Evolutionary conservation across 2,329 filamentous ascomycete species (phyloP).

Genomic region (Beauveria caledonica): DNA sequence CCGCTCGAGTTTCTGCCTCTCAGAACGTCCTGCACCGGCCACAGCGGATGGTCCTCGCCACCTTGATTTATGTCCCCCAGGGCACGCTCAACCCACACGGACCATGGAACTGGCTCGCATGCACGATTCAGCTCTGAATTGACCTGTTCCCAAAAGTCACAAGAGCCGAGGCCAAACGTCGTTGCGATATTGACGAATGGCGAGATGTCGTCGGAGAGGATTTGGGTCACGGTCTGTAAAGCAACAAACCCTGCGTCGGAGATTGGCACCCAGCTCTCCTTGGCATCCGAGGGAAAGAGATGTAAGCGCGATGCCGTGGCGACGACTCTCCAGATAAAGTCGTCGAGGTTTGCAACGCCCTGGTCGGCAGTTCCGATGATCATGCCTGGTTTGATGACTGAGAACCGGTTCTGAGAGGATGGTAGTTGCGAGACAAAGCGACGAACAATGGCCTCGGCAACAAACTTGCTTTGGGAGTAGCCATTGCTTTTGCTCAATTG

Average conservation of each 20-base stretch:
- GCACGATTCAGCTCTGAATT: conserved; percentile 9
- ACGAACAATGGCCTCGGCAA: conserved; percentile 16
- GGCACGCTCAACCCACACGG: conserved; percentile 13
- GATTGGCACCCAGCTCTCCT: neutral
- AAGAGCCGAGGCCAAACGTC: conserved; percentile 12
- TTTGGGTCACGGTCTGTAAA: conserved; percentile 8
- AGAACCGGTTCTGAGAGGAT: conserved; percentile 11
- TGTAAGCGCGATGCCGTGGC: conserved; percentile 12
- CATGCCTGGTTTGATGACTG: conserved; percentile 17
- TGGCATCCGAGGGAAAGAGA: conserved; percentile 14
- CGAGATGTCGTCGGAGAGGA: neutral
- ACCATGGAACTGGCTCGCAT: conserved; percentile 13
- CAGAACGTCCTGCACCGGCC: conserved; percentile 16
- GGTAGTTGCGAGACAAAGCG: neutral
- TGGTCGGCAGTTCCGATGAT: conserved; percentile 16
- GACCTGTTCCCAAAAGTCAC: conserved; percentile 17
- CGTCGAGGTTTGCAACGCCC: conserved; percentile 18
- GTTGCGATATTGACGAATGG: conserved; percentile 6
- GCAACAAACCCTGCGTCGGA: conserved; percentile 15
- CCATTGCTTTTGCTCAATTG: conserved; percentile 8
- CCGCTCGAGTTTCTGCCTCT: neutral
- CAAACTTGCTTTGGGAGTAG: conserved; percentile 19
- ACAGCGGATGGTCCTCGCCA: conserved; percentile 17
- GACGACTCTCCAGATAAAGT: conserved; percentile 16
- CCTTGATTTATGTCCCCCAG: conserved; percentile 4